Evolutionary conservation across 1,139 yeast species (phyloP), one percentile per base, ranked within the genome.

Genomic region (Pneumocystis murina): DNA sequence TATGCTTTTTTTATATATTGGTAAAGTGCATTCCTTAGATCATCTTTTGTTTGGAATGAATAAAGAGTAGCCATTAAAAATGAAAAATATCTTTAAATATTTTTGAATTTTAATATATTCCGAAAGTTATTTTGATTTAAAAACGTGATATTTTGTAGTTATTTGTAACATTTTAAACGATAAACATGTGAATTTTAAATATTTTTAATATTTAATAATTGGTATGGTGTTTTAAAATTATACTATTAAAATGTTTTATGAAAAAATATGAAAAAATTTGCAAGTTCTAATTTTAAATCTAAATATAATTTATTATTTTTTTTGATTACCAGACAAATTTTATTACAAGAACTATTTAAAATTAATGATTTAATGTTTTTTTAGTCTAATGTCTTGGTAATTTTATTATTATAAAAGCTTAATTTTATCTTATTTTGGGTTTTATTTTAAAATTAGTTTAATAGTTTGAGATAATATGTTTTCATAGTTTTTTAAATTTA

Each of bases 1-100:
- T 92, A 97, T 16, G 91, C 86, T 58, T 84, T 80, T 60, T 90
- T 82, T 64, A 91, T 84, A 72, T 88, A 90, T 71, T 88, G 92
- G 1, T 62, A 63, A 28, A 64, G 65, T 17, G 65, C 65, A 30
- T 54, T 61, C 10, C 62, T 62, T 54, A 64, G 59, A 17, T 62
- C 63, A 12, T 64, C 62, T 24, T 40, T 59, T 4, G 61, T 55
- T n/a, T 64, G 59, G 59, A 64, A 64, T 10, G 66, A 62, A 54
- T 64, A 64, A 41, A 64, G 63, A 38, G 63, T 63, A 28, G 66
- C 60, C 66, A 64, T 64, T 58, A 20, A 12, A 12, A 48, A 24
- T 24, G 3, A n/a, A 24, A 24, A 48, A 48, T 24, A 48, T 24
- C 24, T 24, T 48, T 1, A 12, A 24, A 48, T 48, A 12, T 24